Base-by-base conservation (phyloP, 306 rosid species). In the Calophaca sinica region DNA sequence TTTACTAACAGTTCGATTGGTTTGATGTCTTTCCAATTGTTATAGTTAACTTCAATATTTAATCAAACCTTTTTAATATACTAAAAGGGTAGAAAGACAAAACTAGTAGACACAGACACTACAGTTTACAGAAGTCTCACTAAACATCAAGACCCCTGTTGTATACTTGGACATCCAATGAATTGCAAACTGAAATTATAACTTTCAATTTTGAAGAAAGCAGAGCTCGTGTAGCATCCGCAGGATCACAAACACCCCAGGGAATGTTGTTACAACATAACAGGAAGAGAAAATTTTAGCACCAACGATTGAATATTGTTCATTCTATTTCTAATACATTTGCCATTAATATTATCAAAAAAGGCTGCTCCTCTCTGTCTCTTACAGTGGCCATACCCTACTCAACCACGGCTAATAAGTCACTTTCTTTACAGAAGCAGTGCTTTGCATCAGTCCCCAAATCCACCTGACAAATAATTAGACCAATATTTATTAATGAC, bases 371-470 rank as follows among this genome's bases (percentile, higher is more conserved):
- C 7, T 54, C 35, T 28, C 13, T 20, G 26, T 26, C 46, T 61
- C 59, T 10, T 31, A 13, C 29, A 39, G 4, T 3, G 72, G 49
- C 68, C 32, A 54, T 62, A 64, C 64, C 52, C 82, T 86, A 94
- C 81, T 94, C 97, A 36, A 94, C 96, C 62, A 86, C 86, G 2
- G 99, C 98, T 82, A 92, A 71, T 29, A 94, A 81, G 51, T 94
- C 99, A 60, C 93, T 84, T 60, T 89, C 88, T 82, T 86, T 94
- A 73, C 93, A 87, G 89, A 94, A 94, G 85, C 94, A 89, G 68
- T 90, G 97, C 79, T 85, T 90, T 31, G 78, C 84, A 64, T 87
- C 91, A 26, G 84, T 75, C 51, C 99, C 99, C 88, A 94, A 82
- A 84, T 94, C 97, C 86, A 94, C 99, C 99, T 94, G 93, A 81